Evolutionary conservation across 768 basidiomycete genomes (phyloP).

Genomic region (Phaeolepiota aurea): DNA sequence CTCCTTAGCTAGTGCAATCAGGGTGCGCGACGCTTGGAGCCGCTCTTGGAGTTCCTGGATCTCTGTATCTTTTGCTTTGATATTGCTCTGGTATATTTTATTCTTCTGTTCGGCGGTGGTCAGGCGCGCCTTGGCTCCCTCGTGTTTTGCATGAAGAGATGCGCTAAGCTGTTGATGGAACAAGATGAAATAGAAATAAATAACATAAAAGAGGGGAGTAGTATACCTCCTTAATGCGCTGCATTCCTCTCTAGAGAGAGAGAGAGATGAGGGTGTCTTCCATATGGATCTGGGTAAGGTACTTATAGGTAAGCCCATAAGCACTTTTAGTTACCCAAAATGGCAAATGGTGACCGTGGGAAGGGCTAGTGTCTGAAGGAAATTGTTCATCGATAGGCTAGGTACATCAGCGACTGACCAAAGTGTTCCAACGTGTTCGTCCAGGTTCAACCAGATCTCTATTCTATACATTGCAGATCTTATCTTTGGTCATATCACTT

Average conservation of each 20-base stretch:
- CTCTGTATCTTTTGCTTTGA: slow-evolving; percentile 15
- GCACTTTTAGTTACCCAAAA: no score
- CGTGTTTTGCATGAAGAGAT: slow-evolving; percentile 13
- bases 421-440: not conserved
- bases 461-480: not conserved
- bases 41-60: slow-evolving; percentile 11
- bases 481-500: not conserved
- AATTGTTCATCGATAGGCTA: not conserved
- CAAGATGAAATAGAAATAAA: not conserved
- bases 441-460: not conserved
- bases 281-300: not conserved
- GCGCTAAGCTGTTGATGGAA: slow-evolving; percentile 6
- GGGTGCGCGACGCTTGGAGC: slow-evolving; percentile 4
- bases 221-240: not conserved
- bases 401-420: no score
- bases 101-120: slow-evolving; percentile 17
- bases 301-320: not conserved
- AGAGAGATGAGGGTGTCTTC: not conserved
- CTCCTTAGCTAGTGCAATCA: slow-evolving; percentile 7
- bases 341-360: not conserved
- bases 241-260: no score
- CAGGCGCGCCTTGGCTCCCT: slow-evolving; percentile 15
- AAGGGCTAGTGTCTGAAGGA: not conserved
- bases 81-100: slow-evolving; percentile 8
- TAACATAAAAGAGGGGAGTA: no score